A percentile compares a stretch with the other conserved stretches of the same genome.
Evolutionary conservation across 257 asterid genomes (phyloP).

Genomic region (Solanum chmielewskii): DNA sequence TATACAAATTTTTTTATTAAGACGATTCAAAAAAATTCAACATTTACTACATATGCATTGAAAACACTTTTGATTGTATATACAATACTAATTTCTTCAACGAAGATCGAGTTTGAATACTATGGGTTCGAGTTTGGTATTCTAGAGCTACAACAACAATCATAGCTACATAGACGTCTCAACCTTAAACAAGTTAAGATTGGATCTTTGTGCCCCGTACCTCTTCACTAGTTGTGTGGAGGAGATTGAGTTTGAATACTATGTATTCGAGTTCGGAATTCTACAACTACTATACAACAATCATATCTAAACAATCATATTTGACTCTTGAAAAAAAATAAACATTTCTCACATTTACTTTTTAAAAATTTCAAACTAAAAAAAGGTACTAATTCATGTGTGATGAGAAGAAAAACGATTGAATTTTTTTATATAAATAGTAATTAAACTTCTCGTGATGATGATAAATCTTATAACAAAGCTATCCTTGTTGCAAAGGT

Average conservation of each 20-base stretch:
- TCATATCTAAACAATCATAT: not conserved
- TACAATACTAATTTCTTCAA: not conserved
- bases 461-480: not conserved
- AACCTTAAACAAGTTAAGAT: not conserved
- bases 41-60: not conserved
- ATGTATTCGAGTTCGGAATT: not conserved
- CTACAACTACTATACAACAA: not conserved
- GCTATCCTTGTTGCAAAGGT: not conserved
- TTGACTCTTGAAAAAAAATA: not conserved
- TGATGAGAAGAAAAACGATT: not conserved
- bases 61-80: not conserved
- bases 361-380: not conserved
- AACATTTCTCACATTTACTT: not conserved
- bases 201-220: too few relatives aligned
- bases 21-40: not conserved
- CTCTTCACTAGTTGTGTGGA: not conserved
- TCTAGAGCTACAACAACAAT: not conserved
- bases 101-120: not conserved
- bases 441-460: not conserved
- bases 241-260: not conserved
- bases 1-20: not conserved
- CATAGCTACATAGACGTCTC: not conserved
- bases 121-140: not conserved
- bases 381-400: not conserved
- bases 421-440: not conserved